These are phyloP conservation scores for Arabidopsis suecica DNA, from an alignment of 345 rosid genomes.

Conservation along the genomic window DNA sequence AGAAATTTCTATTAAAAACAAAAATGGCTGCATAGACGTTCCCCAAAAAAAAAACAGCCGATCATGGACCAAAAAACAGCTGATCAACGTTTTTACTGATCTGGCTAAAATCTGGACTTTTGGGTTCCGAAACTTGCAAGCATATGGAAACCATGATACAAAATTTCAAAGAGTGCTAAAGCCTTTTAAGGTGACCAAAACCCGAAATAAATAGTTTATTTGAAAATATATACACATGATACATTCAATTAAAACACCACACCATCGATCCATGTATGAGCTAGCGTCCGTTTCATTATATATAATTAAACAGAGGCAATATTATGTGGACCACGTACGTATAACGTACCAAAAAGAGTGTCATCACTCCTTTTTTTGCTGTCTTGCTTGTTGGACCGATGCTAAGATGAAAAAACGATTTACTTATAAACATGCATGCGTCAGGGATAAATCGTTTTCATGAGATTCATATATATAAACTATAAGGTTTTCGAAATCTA, in stretches of 20 bases:
- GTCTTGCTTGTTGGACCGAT: slow-evolving; percentile 46
- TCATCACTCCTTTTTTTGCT: slow-evolving; percentile 37
- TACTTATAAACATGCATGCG: slow-evolving; percentile 43
- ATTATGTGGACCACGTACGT: slow-evolving; percentile 45
- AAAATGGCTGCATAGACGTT: no score
- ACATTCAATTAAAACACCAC: slow-evolving; percentile 27
- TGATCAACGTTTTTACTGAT: background rate
- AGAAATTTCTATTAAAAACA: background rate
- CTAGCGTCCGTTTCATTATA: slow-evolving; percentile 17
- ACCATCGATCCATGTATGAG: slow-evolving; percentile 23
- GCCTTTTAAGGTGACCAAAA: slow-evolving; percentile 8
- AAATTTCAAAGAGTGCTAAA: slow-evolving; percentile 4
- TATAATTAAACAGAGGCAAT: slow-evolving; percentile 19
- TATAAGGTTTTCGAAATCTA: slow-evolving; percentile 36
- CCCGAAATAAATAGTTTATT: slow-evolving; percentile 17
- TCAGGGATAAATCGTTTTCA: slow-evolving; percentile 43
- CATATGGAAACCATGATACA: slow-evolving; percentile 3
- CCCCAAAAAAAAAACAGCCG: background rate
- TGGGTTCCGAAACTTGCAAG: background rate
- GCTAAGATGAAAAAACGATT: slow-evolving; percentile 26
- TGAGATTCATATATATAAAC: slow-evolving; percentile 26
- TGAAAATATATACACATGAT: slow-evolving; percentile 3
- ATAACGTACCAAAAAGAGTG: slow-evolving; percentile 38
- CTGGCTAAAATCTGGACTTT: background rate
- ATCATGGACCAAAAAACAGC: no score